Base-by-base conservation (phyloP, 495 filamentous ascomycete genomes). In the Penicillium maclennaniae region DNA sequence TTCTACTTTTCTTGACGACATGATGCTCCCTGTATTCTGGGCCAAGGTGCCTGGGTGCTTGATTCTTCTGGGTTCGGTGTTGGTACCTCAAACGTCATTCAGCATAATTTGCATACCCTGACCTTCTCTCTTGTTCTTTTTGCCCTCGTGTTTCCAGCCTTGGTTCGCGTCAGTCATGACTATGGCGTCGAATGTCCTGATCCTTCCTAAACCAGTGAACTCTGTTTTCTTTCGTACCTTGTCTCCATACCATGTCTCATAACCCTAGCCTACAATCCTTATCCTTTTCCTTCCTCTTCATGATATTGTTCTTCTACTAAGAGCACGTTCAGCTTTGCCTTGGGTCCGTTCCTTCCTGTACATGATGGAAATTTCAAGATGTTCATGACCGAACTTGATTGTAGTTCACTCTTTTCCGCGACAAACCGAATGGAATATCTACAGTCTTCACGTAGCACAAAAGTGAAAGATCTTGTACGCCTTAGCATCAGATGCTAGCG, bases 161-260 rank as follows among this genome's bases (percentile, higher is more conserved):
- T 49, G 58, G 52, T 59, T 61, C 59, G 62, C 56, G 63, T 68
- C 72, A 75, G 71, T 73, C 55, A 75, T 61, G 72, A 71, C 61
- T 47, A 69, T 75, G 70, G 70, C 57, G 63, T 60, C 57, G 53
- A 60, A 58, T 62, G 53, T 58, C 51, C 48, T 52, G 57, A 54
- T 60, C 51, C 46, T 61, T 60, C 51, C 43, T 49, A 53, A 56
- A 43, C 53, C 50, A 55, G 54, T 68, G 58, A 65, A 46, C 19
- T 23, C 45, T 43, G 43, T 53, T 46, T 54, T 38, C 47, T 52
- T 49, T 55, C 31, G 15, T 44, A 26, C 19, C 12, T 39, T 38
- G 8, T 50, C 34, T 34, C 52, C 56, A 55, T 49, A 37, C 49
- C 21, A 17, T 56, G 54, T 52, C 52, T 52, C 43, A 56, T 57